Evolutionary conservation across 2,329 filamentous ascomycete species (phyloP).

Genomic region (Dactylellina parvicollis): DNA sequence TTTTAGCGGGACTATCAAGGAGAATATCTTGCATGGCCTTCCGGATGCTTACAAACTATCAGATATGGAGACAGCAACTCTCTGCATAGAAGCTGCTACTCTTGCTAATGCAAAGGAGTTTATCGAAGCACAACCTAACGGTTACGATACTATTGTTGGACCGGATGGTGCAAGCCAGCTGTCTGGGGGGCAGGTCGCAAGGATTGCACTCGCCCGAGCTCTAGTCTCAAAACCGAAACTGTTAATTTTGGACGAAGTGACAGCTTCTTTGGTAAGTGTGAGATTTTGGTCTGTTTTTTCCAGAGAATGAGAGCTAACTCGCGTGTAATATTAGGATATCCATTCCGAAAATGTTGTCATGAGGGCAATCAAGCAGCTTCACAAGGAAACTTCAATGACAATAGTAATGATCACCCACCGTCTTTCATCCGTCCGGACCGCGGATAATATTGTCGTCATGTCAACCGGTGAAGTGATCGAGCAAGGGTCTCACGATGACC

Average conservation of each 20-base stretch:
- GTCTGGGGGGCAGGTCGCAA: constrained; percentile 56
- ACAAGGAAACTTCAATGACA: constrained; percentile 59
- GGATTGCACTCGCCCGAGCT: constrained; percentile 60
- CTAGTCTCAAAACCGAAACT: constrained; percentile 56
- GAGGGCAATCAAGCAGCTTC: constrained; percentile 30
- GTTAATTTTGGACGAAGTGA: constrained; percentile 57
- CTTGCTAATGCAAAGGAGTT: constrained; percentile 57
- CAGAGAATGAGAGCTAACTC: not conserved
- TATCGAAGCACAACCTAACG: constrained; percentile 55
- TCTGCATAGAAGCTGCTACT: constrained; percentile 54
- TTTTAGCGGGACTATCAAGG: constrained; percentile 71
- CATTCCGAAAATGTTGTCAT: constrained; percentile 51
- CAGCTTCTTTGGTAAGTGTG: constrained; percentile 55
- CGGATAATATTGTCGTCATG: constrained; percentile 63
- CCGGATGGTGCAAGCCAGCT: constrained; percentile 57
- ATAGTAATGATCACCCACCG: constrained; percentile 63
- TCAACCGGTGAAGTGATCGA: constrained; percentile 61
- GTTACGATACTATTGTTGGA: constrained; percentile 56
- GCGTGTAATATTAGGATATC: constrained; percentile 27
- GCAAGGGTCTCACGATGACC: constrained; percentile 60
- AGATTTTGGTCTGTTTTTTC: not conserved
- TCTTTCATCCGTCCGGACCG: constrained; percentile 61
- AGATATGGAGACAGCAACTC: constrained; percentile 29
- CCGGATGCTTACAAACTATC: constrained; percentile 64
- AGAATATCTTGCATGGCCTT: constrained; percentile 67